phyloP scores from a whole-genome alignment of 257 asterid genomes.

The Nicotiana sylvestris region DNA sequence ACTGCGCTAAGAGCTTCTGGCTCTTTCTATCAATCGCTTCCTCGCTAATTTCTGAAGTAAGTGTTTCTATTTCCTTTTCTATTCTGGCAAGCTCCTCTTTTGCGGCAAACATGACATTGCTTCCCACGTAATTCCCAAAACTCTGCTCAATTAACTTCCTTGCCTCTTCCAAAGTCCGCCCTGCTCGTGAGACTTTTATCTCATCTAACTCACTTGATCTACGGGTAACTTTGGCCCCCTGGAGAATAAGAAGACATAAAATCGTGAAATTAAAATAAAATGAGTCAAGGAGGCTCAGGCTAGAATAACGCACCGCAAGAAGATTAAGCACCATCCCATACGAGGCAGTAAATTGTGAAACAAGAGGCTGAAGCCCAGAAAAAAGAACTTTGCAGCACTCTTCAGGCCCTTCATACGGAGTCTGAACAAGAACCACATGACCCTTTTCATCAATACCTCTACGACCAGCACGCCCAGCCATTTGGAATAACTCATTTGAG shows the following conservation, averaged over 20 bases:
- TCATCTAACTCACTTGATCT: conserved; percentile 55
- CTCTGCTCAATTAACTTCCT: conserved; percentile 93
- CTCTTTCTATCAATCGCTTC: conserved; percentile 86
- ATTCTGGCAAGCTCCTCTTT: conserved; percentile 85
- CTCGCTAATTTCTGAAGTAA: conserved; percentile 74
- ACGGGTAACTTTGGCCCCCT: conserved; percentile 83
- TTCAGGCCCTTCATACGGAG: conserved; percentile 91
- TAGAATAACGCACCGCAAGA: conserved; percentile 60
- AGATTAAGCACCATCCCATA: conserved; percentile 99
- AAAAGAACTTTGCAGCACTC: conserved; percentile 90
- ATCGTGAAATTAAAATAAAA: conserved; percentile 13
- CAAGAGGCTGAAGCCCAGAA: conserved; percentile 93
- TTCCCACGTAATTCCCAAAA: conserved; percentile 97
- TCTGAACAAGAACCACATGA: conserved; percentile 85
- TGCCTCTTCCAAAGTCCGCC: conserved; percentile 93
- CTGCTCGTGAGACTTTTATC: conserved; percentile 46
- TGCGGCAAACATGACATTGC: conserved; percentile 96
- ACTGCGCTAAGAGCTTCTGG: conserved; percentile 49
- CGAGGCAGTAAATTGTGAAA: conserved; percentile 95
- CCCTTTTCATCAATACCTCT: conserved; percentile 96
- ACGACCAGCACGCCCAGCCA: conserved; percentile 99
- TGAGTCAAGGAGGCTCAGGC: conserved; percentile 15
- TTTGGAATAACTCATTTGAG: conserved; percentile 89
- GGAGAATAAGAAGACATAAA: conserved; percentile 28
- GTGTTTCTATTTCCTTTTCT: conserved; percentile 71